Base-by-base conservation (phyloP, 768 basidiomycete species). In the Pulveroboletus ravenelii region DNA sequence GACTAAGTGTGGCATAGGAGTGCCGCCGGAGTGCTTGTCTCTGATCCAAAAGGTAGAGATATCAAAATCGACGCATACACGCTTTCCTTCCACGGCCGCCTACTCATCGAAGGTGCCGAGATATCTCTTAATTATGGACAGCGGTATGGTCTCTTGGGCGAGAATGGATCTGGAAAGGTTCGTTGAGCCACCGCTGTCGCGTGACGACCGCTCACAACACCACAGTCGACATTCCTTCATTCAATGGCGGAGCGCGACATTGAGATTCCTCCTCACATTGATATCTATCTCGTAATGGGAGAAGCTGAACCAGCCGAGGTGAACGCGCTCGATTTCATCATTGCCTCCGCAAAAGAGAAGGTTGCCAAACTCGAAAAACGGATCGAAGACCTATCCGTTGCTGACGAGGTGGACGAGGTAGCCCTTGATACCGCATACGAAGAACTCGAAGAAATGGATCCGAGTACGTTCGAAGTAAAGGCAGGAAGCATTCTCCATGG, bases 121-220 rank as follows among this genome's bases (percentile, higher is more conserved):
- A 78, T 92, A 44, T 71, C 87, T 4, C 82, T 92, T 54, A 92
- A 92, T 66, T 92, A 93, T 59, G 92, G 92, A 1, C 89, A 94
- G 64, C 75, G 91, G 57, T 99, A 99, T 63, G 96, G 96, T 69
- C 77, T 99, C 30, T 76, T 99, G 38, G 95, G 95, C 34, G 93
- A 97, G 69, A 98, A 99, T 66, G 95, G 95, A 30, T 94, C 90
- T n/a, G 95, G 95, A 74, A 99, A 99, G 84, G 93, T 93, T 55
- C 47, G 74, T 61, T 49, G 39, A 42, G 61, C 60, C 34, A 20
- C 34, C 47, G 0, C 48, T 42, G 7, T 47, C 48, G 44, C 38
- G 46, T 48, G 50, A 48, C 27, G 29, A 43, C 47, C 9, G 25
- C 18, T 49, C 36, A 62, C 40, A 18, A 43, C 15, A 12, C 40